Evolutionary conservation across 2,329 filamentous ascomycete species (phyloP), one percentile per base, ranked within the genome.

Genomic region (Aspergillus sp.): DNA sequence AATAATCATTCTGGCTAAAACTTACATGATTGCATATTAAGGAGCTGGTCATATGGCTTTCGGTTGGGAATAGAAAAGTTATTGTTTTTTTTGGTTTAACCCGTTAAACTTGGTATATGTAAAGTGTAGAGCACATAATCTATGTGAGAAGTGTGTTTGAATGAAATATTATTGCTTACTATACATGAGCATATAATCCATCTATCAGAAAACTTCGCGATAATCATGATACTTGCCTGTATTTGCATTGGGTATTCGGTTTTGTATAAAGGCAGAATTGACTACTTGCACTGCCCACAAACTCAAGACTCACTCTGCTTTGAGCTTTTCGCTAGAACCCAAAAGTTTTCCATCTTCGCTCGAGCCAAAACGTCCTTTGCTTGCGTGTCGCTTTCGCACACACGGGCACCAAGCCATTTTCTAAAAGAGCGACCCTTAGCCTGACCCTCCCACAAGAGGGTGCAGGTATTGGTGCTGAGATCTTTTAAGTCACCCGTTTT

Each of bases 301-400:
- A 46, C 28, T 53, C 45, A 64, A 26, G 54, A 54, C 33, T 64
- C 60, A 45, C 45, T 55, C 40, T 59, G 59, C 61, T 73, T 74
- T 45, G 70, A 66, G 48, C 70, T 88, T 74, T 94, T 95, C 0
- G 90, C 91, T 55, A 93, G 70, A 7, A 85, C 85, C 93, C 93
- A 98, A 60, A 98, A 91, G 58, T 86, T 95, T 57, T 97, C 91
- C 78, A 97, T 87, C 74, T 95, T 96, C 5, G 83, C 81, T 54
- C 89, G 79, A 9, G 82, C 72, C 49, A 98, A 68, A 19, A 84
- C 77, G 55, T 95, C 89, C 62, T 88, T 85, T 5, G 91, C 93
- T 61, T 94, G 87, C 8, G 83, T 79, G 64, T 98, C 93, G 2
- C 88, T 91, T 69, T 97, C 93, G 66, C 90, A 95, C n/a, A 93